These are phyloP conservation scores for Chaetomium olivaceum DNA, from an alignment of 2,329 filamentous ascomycete genomes.

Conservation along the genomic window DNA sequence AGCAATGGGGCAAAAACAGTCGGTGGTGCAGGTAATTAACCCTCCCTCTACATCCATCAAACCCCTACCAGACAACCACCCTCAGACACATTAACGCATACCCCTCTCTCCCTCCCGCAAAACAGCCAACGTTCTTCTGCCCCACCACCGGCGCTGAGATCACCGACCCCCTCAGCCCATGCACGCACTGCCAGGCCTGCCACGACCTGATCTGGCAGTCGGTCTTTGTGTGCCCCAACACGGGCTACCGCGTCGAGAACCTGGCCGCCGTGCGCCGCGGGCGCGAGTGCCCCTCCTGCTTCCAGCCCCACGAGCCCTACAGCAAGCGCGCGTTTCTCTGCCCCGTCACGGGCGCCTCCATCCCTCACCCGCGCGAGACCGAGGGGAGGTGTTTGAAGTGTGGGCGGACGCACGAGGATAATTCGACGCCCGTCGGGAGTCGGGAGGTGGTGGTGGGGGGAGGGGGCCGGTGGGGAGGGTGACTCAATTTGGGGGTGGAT, in stretches of 20 bases:
- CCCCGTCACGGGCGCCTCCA: conserved; percentile 34
- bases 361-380: conserved; percentile 31
- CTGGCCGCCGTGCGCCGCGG: conserved; percentile 19
- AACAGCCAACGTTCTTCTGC: conserved; percentile 31
- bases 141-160: conserved; percentile 30
- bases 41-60: neutral
- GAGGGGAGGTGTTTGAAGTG: conserved; percentile 31
- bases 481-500: neutral
- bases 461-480: neutral
- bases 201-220: conserved; percentile 35
- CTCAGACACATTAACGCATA: neutral
- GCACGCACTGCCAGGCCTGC: conserved; percentile 30
- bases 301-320: conserved; percentile 32
- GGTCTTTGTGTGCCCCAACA: conserved; percentile 34
- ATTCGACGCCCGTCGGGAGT: conserved; percentile 30
- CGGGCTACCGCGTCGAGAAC: conserved; percentile 33
- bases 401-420: conserved; percentile 30
- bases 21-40: conserved; percentile 8
- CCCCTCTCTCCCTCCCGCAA: no score
- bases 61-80: neutral
- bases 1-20: conserved; percentile 29
- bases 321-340: conserved; percentile 33
- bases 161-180: conserved; percentile 28
- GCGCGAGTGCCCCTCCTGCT: conserved; percentile 32
- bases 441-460: conserved; percentile 12